Percentiles rank a stretch among this genome's conserved stretches.
phyloP scores from a whole-genome alignment of 2,329 filamentous ascomycete genomes.

The Cordyceps fumosorosea region DNA sequence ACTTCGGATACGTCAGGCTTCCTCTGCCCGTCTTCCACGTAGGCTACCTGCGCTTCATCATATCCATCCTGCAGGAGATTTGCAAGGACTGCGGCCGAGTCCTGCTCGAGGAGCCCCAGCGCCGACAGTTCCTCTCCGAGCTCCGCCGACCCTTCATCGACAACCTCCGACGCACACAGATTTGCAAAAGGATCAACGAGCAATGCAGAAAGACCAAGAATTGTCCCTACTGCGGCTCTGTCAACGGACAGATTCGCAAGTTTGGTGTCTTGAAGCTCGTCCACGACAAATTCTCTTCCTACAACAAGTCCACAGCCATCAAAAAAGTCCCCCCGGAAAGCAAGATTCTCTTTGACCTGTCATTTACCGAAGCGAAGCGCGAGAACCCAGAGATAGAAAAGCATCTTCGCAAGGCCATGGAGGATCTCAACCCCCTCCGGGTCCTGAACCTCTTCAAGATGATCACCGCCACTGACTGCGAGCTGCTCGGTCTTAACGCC shows the following conservation, averaged over 20 bases:
- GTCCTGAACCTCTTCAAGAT: slow-evolving; percentile 88
- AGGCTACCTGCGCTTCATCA: slow-evolving; percentile 89
- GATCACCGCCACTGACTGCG: slow-evolving; percentile 78
- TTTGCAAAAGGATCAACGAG: slow-evolving; percentile 82
- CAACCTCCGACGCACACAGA: slow-evolving; percentile 73
- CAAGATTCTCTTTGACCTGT: slow-evolving; percentile 79
- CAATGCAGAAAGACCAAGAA: slow-evolving; percentile 81
- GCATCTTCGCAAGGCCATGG: slow-evolving; percentile 84
- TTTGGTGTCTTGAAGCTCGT: slow-evolving; percentile 86
- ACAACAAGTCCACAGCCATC: slow-evolving; percentile 78
- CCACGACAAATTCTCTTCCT: slow-evolving; percentile 86
- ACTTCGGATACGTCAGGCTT: slow-evolving; percentile 89
- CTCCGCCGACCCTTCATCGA: slow-evolving; percentile 77
- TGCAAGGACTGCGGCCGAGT: slow-evolving; percentile 89
- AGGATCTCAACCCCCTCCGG: slow-evolving; percentile 84
- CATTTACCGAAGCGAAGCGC: slow-evolving; percentile 73
- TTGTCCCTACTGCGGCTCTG: slow-evolving; percentile 72
- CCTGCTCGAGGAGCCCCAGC: slow-evolving; percentile 72
- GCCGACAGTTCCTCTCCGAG: slow-evolving; percentile 69
- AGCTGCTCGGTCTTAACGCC: slow-evolving; percentile 82
- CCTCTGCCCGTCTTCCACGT: slow-evolving; percentile 92
- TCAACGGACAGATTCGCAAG: slow-evolving; percentile 91
- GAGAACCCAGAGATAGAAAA: slow-evolving; percentile 80
- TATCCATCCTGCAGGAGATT: slow-evolving; percentile 86
- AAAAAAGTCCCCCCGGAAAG: slow-evolving; percentile 77